Conservation (phyloP, 495 filamentous ascomycete species). For the Evansstolkia leycettana region DNA sequence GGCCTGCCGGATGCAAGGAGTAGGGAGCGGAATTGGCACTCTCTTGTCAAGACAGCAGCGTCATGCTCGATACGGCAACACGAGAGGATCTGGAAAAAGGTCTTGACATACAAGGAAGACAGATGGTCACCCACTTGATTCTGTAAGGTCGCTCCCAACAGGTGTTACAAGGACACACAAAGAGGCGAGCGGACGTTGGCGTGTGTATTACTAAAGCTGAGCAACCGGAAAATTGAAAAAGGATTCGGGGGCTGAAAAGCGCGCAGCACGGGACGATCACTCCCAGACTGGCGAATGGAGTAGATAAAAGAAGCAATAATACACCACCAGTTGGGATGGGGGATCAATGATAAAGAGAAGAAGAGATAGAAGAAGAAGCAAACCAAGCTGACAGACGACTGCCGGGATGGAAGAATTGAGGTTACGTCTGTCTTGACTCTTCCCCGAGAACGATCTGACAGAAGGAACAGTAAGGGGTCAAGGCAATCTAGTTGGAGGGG, state of each 20-base stretch:
- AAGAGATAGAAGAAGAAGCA: conserved; percentile 6
- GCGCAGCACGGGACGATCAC: too few relatives aligned
- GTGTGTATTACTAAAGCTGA: conserved; percentile 8
- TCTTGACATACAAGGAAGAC: not conserved
- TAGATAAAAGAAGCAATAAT: too few relatives aligned
- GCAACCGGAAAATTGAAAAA: conserved; percentile 1
- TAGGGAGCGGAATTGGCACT: not conserved
- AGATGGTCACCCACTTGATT: not conserved
- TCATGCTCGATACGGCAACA: not conserved
- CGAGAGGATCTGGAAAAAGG: not conserved
- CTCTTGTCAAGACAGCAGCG: not conserved
- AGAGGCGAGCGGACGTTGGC: not conserved
- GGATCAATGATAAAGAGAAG: conserved; percentile 6
- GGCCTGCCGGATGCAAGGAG: too few relatives aligned
- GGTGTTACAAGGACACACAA: not conserved
- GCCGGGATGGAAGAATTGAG: not conserved
- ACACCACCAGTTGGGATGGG: too few relatives aligned
- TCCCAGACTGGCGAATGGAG: too few relatives aligned
- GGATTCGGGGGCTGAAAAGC: too few relatives aligned
- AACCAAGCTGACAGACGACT: conserved; percentile 6
- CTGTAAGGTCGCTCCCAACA: not conserved
- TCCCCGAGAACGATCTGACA: not conserved
- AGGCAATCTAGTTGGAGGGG: conserved; percentile 6
- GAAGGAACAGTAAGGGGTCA: conserved; percentile 10
- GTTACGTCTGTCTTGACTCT: too few relatives aligned